phyloP scores from a whole-genome alignment of 202 grass and related monocot species.

The Zizania palustris region DNA sequence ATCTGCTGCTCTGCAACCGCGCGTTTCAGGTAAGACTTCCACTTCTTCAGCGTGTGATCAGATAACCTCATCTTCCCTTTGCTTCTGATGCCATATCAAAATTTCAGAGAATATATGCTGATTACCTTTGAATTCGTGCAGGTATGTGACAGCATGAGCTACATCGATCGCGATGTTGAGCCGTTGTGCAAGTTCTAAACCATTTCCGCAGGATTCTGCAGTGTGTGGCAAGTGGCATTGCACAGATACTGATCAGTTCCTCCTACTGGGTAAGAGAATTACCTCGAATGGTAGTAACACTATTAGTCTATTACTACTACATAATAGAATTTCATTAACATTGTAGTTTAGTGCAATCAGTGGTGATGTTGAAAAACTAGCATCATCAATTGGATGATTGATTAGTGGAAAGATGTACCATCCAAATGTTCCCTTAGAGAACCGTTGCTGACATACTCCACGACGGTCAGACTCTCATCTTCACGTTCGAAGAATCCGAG shows the following conservation, averaged over 20 bases:
- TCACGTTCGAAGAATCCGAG: constrained; percentile 45
- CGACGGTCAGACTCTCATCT: constrained; percentile 39
- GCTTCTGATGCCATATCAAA: background rate
- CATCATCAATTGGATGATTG: background rate
- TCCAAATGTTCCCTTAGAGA: constrained; percentile 69
- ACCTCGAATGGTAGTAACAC: background rate
- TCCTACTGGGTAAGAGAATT: background rate
- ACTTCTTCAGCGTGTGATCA: background rate
- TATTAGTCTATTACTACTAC: background rate
- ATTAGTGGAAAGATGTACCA: constrained; percentile 33
- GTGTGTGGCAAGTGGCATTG: background rate
- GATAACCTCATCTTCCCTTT: background rate
- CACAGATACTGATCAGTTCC: constrained; percentile 23
- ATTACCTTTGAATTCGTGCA: constrained; percentile 56
- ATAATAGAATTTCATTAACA: background rate
- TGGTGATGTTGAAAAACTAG: background rate
- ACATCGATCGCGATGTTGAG: constrained; percentile 64
- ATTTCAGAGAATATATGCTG: background rate
- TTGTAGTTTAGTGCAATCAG: background rate
- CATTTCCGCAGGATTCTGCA: constrained; percentile 55
- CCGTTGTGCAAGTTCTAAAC: constrained; percentile 55
- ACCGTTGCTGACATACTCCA: constrained; percentile 60
- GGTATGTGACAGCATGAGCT: constrained; percentile 61
- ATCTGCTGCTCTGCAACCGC: constrained; percentile 53
- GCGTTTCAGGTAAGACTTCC: background rate